Evolutionary conservation across 2,329 filamentous ascomycete species (phyloP).

Genomic region (Elsinoe fawcettii): DNA sequence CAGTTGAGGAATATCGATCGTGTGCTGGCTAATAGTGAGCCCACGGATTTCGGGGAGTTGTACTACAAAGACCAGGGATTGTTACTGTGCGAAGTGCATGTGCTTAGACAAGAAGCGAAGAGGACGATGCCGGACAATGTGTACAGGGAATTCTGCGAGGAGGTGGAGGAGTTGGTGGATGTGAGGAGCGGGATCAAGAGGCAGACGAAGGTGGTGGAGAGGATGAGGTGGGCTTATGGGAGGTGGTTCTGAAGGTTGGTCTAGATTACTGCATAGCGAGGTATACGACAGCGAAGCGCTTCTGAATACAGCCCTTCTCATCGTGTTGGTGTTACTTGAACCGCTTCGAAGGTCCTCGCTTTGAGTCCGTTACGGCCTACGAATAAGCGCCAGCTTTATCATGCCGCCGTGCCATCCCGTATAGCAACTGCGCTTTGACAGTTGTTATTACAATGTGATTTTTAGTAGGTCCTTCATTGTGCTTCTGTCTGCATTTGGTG

Average conservation of each 20-base stretch:
- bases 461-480: too few species aligned
- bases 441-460: too few species aligned
- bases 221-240: slow-evolving; percentile 85
- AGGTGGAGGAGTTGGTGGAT: slow-evolving; percentile 78
- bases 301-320: too few species aligned
- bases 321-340: too few species aligned
- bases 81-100: slow-evolving; percentile 80
- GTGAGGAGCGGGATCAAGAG: slow-evolving; percentile 66
- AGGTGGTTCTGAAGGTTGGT: slow-evolving; percentile 51
- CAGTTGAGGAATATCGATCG: slow-evolving; percentile 84
- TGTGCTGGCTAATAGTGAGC: slow-evolving; percentile 41
- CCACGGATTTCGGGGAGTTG: slow-evolving; percentile 64
- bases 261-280: not conserved
- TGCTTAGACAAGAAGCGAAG: slow-evolving; percentile 62
- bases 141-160: slow-evolving; percentile 78
- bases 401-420: too few species aligned
- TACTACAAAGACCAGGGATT: slow-evolving; percentile 90
- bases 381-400: too few species aligned
- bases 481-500: too few species aligned
- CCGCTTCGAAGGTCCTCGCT: too few species aligned
- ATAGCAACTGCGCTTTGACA: too few species aligned
- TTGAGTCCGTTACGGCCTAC: too few species aligned
- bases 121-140: slow-evolving; percentile 65
- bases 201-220: slow-evolving; percentile 70
- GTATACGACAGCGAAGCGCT: not conserved